Evolutionary conservation across 2,329 filamentous ascomycete genomes (phyloP), one percentile per base, ranked within the genome.

Genomic region (Akanthomyces muscarius): DNA sequence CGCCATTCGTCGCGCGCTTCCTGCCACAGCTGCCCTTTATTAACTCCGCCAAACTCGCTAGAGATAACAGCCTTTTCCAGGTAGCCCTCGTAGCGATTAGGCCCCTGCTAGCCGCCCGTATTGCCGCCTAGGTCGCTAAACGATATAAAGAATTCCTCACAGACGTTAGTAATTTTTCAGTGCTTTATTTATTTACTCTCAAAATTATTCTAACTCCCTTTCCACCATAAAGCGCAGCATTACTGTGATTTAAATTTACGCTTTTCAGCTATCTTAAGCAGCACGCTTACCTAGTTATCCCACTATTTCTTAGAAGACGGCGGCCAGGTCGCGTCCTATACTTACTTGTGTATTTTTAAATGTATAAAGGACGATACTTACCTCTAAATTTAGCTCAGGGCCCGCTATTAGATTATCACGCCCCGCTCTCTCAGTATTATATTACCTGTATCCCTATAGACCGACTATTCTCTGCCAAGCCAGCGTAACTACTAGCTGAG

Each of bases 161-260:
- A n/a, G 51, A 53, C 51, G 13, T 54, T 54, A 21, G 33, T 54
- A 54, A 18, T 41, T 54, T 42, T 54, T 54, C 33, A 54, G 52
- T 54, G 52, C 52, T 54, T 54, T 21, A 28, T 25, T 54, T 54
- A n/a, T 54, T 41, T 13, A 55, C 53, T 55, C 53, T 55, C 53
- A 38, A 28, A 55, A 44, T 55, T 55, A 44, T 55, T 55, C 21
- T 38, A 30, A 38, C 53, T 44, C 53, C 33, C 21, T 42, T 55
- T 55, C 36, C 52, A 25, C 36, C 21, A 36, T 36, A 55, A 55
- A 55, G 52, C 53, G 53, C 53, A 55, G 53, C 38, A 55, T 55
- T 36, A 55, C 53, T 55, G 38, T 55, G 53, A 55, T 55, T 55
- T 38, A 55, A 55, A 55, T 44, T 55, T 55, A 55, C 53, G 38